A percentile compares a stretch with the other conserved stretches of the same genome.
Evolutionary conservation across 1,284 basidiomycete species (phyloP).

Genomic region (Malassezia globosa): DNA sequence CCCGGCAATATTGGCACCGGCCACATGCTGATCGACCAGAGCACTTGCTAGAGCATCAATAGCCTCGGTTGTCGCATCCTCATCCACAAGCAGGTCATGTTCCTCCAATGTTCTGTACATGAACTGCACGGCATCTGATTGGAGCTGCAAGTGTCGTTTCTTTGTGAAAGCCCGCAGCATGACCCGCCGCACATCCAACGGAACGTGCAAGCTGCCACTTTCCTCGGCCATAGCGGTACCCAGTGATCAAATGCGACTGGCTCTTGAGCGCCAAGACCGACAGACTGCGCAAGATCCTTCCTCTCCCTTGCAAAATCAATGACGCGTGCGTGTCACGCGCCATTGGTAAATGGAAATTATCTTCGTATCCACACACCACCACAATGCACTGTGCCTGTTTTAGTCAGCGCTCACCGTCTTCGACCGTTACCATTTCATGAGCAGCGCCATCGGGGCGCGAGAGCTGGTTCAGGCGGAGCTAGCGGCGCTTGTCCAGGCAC

Average conservation of each 20-base stretch:
- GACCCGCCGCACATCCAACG: conserved; percentile 31
- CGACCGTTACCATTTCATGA: too few species aligned
- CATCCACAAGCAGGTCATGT: conserved; percentile 32
- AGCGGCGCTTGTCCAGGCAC: neutral
- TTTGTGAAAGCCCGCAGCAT: conserved; percentile 39
- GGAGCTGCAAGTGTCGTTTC: conserved; percentile 41
- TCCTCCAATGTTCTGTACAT: conserved; percentile 33
- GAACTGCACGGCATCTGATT: conserved; percentile 38
- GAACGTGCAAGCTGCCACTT: conserved; percentile 6
- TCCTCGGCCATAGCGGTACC: neutral
- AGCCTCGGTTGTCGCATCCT: conserved; percentile 35
- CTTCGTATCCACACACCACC: too few species aligned
- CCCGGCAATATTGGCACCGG: conserved; percentile 8
- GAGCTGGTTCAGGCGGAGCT: neutral
- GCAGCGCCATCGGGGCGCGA: neutral
- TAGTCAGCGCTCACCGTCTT: neutral
- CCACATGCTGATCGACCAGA: conserved; percentile 28
- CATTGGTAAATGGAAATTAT: too few species aligned
- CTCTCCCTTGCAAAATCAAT: neutral
- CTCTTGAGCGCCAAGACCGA: neutral
- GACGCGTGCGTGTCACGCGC: neutral
- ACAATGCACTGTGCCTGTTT: too few species aligned
- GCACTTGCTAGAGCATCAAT: conserved; percentile 42
- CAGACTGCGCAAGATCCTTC: neutral
- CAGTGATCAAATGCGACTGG: too few species aligned